Evolutionary conservation across 73 alveolate species (phyloP), one percentile per base, ranked within the genome.

Genomic region (Uronychia binucleata): DNA sequence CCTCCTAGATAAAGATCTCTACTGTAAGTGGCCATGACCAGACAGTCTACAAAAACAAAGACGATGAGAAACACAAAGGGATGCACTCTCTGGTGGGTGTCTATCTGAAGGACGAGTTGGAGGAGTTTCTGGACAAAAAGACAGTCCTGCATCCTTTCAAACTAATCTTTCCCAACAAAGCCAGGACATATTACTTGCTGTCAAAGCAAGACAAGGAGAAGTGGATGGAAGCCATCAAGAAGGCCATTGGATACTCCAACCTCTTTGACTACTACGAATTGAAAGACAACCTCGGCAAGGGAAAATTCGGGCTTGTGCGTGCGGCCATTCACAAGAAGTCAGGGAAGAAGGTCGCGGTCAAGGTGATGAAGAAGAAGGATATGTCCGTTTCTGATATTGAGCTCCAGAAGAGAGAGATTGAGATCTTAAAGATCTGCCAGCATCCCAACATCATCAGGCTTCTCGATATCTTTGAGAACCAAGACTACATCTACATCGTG

Each of bases 361-460:
- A 95, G 85, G 90, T 90, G 28, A 87, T 95, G 96, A 82, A 86
- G 59, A 95, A 95, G 86, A 93, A 91, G 67, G 93, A 90, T 30
- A 95, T 95, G 98, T 88, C 92, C 78, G 86, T 83, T 31, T 80
- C 94, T 58, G 98, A 95, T 88, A 84, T 95, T 34, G 97, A 95
- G 86, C 85, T 93, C 28, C 90, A 83, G 81, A 95, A 93, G 91
- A 76, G 97, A 58, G 99, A 96, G 84, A 91, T 95, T 74, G 98
- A 96, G 82, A 95, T 95, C 58, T 87, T 96, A 58, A 94, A 96
- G 93, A 93, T 96, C 74, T 96, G 98, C 74, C 95, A 96, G 77
- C 98, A 95, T 91, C 98, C 98, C 30, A 87, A 95, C 87, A 92
- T 96, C 77, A 91, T 96, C 33, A 89, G 92, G 88, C 90, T 96